These are phyloP conservation scores for Acrodontium crateriforme DNA, from an alignment of 2,329 filamentous ascomycete genomes.

Conservation along the genomic window DNA sequence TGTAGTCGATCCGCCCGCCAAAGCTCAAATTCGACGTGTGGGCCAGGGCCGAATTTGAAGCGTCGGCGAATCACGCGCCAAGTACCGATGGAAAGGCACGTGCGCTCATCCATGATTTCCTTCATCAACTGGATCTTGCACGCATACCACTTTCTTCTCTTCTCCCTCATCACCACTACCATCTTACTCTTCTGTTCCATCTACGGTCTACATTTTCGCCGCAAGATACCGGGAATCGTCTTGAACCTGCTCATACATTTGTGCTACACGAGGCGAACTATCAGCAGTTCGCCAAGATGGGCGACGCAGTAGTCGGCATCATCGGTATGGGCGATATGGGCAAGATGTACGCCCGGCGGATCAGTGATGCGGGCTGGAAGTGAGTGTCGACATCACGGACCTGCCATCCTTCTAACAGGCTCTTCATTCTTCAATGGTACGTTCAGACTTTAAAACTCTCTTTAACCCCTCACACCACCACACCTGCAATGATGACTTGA, in stretches of 20 bases:
- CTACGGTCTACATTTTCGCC: too few species aligned
- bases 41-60: slow-evolving; percentile 3
- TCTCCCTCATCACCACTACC: too few species aligned
- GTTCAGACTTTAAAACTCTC: slow-evolving; percentile 11
- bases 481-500: slow-evolving; percentile 86
- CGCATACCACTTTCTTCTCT: too few species aligned
- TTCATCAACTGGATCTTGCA: too few species aligned
- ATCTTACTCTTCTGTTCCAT: too few species aligned
- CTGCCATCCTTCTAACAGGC: slow-evolving; percentile 6
- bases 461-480: slow-evolving; percentile 5
- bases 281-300: slow-evolving; percentile 38
- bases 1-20: too few species aligned
- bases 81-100: too few species aligned
- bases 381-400: slow-evolving; percentile 35
- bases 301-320: slow-evolving; percentile 69
- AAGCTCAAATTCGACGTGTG: too few species aligned
- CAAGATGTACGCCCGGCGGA: slow-evolving; percentile 85
- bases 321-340: slow-evolving; percentile 99
- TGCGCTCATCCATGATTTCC: too few species aligned
- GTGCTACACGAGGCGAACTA: too few species aligned
- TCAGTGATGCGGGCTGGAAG: slow-evolving; percentile 94
- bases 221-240: too few species aligned
- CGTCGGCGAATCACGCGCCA: slow-evolving; percentile 1
- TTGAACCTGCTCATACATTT: too few species aligned
- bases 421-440: slow-evolving; percentile 18